phyloP scores from a whole-genome alignment of 2,329 filamentous ascomycete genomes.

The Trichoderma sp. region DNA sequence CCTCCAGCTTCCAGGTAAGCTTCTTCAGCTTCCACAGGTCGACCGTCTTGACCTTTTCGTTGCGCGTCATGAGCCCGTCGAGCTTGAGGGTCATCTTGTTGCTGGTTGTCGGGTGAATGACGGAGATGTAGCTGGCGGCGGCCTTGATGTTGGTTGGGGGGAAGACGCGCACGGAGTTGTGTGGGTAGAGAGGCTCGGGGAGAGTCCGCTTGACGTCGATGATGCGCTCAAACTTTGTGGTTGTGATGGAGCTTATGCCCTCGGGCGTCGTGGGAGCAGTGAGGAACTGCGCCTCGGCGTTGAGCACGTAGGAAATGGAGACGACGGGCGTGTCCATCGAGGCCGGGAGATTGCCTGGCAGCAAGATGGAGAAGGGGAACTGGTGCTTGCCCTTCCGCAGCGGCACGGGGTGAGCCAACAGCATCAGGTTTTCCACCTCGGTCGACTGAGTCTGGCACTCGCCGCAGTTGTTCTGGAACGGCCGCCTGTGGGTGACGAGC shows the following conservation, averaged over 20 bases:
- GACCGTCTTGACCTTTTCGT: slow-evolving; percentile 66
- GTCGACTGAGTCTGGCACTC: slow-evolving; percentile 71
- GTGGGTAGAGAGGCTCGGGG: slow-evolving; percentile 68
- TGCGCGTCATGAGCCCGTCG: slow-evolving; percentile 75
- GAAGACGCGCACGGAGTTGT: slow-evolving; percentile 90
- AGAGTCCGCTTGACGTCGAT: slow-evolving; percentile 78
- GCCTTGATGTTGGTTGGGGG: slow-evolving; percentile 92
- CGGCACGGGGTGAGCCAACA: slow-evolving; percentile 58
- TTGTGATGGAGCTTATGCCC: slow-evolving; percentile 23
- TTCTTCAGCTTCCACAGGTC: slow-evolving; percentile 85
- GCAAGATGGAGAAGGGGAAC: slow-evolving; percentile 85
- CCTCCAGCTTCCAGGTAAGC: slow-evolving; percentile 89
- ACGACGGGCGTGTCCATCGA: slow-evolving; percentile 72
- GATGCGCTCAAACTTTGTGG: slow-evolving; percentile 61
- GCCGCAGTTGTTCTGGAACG: slow-evolving; percentile 73
- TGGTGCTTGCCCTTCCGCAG: slow-evolving; percentile 60
- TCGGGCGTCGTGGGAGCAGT: neutral
- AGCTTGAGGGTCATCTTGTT: slow-evolving; percentile 78
- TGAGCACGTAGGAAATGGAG: slow-evolving; percentile 74
- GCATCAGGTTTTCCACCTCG: slow-evolving; percentile 75
- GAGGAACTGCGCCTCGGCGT: slow-evolving; percentile 51
- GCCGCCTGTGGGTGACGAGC: slow-evolving; percentile 73
- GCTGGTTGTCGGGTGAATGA: slow-evolving; percentile 81
- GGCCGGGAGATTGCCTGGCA: slow-evolving; percentile 82
- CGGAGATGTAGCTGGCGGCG: slow-evolving; percentile 73